Percentiles rank a stretch among this genome's conserved stretches.
Evolutionary conservation across 1,284 basidiomycete species (phyloP).

Genomic region (Neonothopanus nambi): DNA sequence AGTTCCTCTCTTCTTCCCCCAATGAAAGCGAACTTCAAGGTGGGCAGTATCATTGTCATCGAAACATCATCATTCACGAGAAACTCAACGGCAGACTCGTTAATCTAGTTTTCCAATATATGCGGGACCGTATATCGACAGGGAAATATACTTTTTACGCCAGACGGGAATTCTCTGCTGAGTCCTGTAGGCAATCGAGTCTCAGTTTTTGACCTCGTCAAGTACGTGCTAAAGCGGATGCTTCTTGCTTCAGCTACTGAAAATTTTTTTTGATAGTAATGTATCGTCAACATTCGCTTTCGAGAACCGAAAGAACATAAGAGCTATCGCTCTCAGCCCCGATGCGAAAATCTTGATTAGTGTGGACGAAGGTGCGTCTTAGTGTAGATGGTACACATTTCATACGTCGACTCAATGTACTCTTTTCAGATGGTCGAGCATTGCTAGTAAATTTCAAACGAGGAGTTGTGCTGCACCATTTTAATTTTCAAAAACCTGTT

Average conservation of each 20-base stretch:
- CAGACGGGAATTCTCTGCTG: slow-evolving; percentile 90
- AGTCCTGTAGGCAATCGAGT: slow-evolving; percentile 97
- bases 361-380: slow-evolving; percentile 80
- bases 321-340: slow-evolving; percentile 87
- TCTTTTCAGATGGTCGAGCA: slow-evolving; percentile 78
- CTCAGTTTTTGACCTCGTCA: slow-evolving; percentile 94
- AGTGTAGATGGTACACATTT: not conserved
- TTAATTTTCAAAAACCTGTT: slow-evolving; percentile 92
- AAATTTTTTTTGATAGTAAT: slow-evolving; percentile 61
- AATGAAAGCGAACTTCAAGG: slow-evolving; percentile 64
- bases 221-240: slow-evolving; percentile 58
- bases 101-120: slow-evolving; percentile 82
- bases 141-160: slow-evolving; percentile 92
- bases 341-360: slow-evolving; percentile 88
- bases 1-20: slow-evolving; percentile 10
- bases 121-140: slow-evolving; percentile 96
- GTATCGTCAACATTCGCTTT: slow-evolving; percentile 91
- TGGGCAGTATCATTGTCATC: slow-evolving; percentile 20
- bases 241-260: not conserved
- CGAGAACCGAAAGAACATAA: slow-evolving; percentile 95
- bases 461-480: slow-evolving; percentile 85
- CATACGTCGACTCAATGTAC: not conserved
- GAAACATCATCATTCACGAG: not conserved
- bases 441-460: slow-evolving; percentile 85
- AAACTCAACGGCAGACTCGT: not conserved